phyloP scores from a whole-genome alignment of 75 land plant species.

The Selaginella moellendorffii region DNA sequence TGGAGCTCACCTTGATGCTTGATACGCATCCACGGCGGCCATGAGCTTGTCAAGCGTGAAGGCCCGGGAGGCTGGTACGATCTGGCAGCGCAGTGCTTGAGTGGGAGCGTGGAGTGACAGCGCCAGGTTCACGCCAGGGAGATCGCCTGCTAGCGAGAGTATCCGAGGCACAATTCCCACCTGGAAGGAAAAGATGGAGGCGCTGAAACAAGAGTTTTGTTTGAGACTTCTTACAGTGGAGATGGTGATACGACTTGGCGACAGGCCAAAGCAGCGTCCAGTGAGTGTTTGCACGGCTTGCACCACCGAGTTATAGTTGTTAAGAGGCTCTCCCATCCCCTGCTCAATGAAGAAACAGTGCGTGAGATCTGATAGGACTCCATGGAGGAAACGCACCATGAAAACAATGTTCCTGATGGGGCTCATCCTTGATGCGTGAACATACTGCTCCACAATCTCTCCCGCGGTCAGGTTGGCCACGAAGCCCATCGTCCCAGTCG shows the following conservation, averaged over 20 bases:
- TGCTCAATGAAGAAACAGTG: conserved; percentile 18
- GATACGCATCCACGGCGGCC: conserved; percentile 55
- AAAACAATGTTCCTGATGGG: conserved; percentile 82
- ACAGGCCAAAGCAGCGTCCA: conserved; percentile 61
- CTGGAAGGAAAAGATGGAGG: conserved; percentile 32
- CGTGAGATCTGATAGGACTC: background rate
- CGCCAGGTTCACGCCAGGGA: conserved; percentile 82
- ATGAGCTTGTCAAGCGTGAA: conserved; percentile 81
- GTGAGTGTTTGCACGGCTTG: conserved; percentile 71
- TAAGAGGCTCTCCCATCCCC: conserved; percentile 99
- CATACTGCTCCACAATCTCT: conserved; percentile 92
- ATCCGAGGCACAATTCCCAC: conserved; percentile 90
- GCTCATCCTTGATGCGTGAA: conserved; percentile 66
- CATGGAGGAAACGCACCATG: conserved; percentile 49
- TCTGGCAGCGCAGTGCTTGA: conserved; percentile 88
- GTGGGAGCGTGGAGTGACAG: conserved; percentile 97
- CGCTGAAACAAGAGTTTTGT: no score
- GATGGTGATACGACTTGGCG: conserved; percentile 78
- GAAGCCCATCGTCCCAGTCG: conserved; percentile 95
- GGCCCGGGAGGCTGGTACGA: conserved; percentile 93
- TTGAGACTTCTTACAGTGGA: conserved; percentile 57
- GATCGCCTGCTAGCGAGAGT: conserved; percentile 51
- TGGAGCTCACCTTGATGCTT: conserved; percentile 39
- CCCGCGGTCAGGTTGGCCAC: conserved; percentile 80
- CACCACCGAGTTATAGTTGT: conserved; percentile 75